Evolutionary conservation across 305 asterid species (phyloP), one percentile per base, ranked within the genome.

Genomic region (Salvia sclarea): DNA sequence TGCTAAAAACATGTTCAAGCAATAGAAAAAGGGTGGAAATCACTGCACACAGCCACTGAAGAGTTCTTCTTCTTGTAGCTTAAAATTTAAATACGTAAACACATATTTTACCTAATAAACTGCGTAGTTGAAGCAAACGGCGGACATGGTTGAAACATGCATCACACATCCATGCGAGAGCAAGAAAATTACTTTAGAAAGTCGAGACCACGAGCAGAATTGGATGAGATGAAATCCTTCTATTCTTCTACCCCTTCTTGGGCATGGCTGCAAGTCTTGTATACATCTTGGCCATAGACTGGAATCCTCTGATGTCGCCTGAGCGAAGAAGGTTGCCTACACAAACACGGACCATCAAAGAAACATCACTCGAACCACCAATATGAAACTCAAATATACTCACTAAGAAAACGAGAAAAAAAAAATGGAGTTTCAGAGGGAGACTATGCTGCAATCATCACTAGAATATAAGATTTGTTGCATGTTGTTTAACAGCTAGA

Each of bases 261-360:
- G 96, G 88, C 95, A 86, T 88, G 73, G 98, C 96, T 31, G 98
- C 98, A 68, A 92, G 98, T 76, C 95, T 80, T 37, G 98, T 87
- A 53, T 91, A 91, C 98, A 91, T 91, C 80, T 84, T 85, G 69
- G 98, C 96, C 98, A 92, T 92, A 35, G 95, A 88, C 45, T 92
- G 95, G 85, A 61, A 92, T 45, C 97, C 98, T 77, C 95, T 82
- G 25, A 82, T 64, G 63, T 92, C 97, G 33, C 97, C 97, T 3
- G 97, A 84, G 0, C 97, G 91, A 28, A 92, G 95, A 74, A 90
- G 98, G 78, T 92, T 92, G 43, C 97, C 97, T 92, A 63, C 3
- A 31, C 41, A 61, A 55, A 73, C 50, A 25, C 58, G 20, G 24
- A n/a, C 47, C 13, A 7, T 21, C 25, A n/a, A n/a, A 31, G 2